Evolutionary conservation across 169 alveolate species (phyloP).

Genomic region (Pseudocohnilembus persalinus): DNA sequence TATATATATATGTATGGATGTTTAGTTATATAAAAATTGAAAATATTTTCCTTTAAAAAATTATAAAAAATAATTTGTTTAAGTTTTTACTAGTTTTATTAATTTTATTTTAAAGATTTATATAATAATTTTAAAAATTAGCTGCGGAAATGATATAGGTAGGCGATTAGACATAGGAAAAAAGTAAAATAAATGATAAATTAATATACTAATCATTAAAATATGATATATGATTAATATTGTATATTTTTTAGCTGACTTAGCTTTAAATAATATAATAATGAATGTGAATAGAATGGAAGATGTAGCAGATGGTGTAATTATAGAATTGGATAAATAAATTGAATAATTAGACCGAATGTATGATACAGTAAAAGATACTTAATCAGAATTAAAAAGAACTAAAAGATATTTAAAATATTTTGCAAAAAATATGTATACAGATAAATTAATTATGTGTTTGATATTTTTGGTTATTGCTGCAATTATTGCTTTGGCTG

Average conservation of each 20-base stretch:
- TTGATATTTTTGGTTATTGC: constrained; percentile 20
- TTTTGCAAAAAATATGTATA: constrained; percentile 32
- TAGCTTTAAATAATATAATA: neutral
- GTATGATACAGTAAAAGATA: constrained; percentile 36
- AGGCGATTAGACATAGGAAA: neutral
- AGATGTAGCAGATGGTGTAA: constrained; percentile 26
- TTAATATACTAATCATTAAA: neutral
- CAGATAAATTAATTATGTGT: constrained; percentile 39
- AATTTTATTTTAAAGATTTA: too few relatives aligned
- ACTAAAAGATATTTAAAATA: constrained; percentile 31
- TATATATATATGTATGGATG: too few relatives aligned
- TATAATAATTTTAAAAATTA: constrained; percentile 2
- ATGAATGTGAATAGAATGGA: neutral
- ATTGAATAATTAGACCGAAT: constrained; percentile 33
- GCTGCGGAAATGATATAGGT: constrained; percentile 20
- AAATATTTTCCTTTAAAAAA: neutral
- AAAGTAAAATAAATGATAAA: constrained; percentile 3
- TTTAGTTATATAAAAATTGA: too few relatives aligned
- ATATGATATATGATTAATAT: neutral
- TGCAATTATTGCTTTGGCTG: constrained; percentile 22
- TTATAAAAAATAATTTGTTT: too few relatives aligned
- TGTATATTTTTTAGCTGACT: neutral
- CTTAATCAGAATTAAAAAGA: constrained; percentile 35
- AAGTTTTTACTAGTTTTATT: too few relatives aligned
- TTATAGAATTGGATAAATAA: constrained; percentile 32